phyloP scores from a whole-genome alignment of 176 grass and related monocot species.

The Aegilops tauschii region DNA sequence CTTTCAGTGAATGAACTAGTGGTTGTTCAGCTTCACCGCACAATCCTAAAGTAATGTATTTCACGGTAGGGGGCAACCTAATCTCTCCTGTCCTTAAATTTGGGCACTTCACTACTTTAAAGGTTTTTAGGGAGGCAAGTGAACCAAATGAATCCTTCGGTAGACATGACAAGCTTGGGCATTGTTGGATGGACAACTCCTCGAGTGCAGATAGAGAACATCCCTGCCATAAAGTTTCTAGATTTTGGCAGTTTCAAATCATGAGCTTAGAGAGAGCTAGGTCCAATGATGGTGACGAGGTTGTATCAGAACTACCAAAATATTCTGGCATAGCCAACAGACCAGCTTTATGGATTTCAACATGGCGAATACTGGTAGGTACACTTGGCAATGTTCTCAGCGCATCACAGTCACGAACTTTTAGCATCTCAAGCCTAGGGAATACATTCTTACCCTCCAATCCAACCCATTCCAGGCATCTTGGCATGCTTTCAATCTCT shows the following conservation, averaged over 20 bases:
- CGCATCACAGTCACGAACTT: conserved; percentile 20
- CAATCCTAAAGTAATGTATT: conserved; percentile 30
- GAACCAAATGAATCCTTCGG: conserved; percentile 32
- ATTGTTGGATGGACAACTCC: conserved; percentile 41
- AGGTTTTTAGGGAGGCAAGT: conserved; percentile 1
- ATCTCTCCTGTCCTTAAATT: not conserved
- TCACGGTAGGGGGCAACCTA: conserved; percentile 16
- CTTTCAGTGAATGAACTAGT: conserved; percentile 27
- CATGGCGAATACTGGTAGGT: conserved; percentile 18
- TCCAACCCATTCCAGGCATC: conserved; percentile 37
- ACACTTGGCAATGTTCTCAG: conserved; percentile 21
- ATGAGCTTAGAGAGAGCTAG: conserved; percentile 4
- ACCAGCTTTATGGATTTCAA: conserved; percentile 26
- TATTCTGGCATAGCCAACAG: conserved; percentile 25
- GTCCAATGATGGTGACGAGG: not conserved
- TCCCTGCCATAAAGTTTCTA: conserved; percentile 28
- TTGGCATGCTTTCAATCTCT: conserved; percentile 26
- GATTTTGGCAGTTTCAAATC: not conserved
- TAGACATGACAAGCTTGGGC: conserved; percentile 14
- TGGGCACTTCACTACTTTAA: conserved; percentile 29
- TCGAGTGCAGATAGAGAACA: conserved; percentile 17
- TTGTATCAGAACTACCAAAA: not conserved
- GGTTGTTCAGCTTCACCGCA: conserved; percentile 31
- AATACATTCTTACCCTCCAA: conserved; percentile 12
- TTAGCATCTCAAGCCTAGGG: conserved; percentile 30